Base-by-base conservation (phyloP, 1,139 yeast genomes). In the Candida gigantensis region DNA sequence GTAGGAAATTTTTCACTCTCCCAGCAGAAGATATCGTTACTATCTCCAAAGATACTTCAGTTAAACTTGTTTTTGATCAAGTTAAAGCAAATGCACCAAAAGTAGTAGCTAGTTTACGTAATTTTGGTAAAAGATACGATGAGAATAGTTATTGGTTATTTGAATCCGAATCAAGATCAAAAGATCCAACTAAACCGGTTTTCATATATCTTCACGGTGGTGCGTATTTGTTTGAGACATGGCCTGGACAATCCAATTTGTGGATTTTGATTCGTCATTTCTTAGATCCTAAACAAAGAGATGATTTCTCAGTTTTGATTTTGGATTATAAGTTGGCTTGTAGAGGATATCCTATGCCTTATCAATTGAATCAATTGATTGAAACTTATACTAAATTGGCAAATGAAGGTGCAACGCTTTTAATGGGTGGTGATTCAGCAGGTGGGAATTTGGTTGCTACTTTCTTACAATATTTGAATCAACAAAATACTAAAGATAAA, bases 381-480 rank as follows among this genome's bases (percentile, higher is more conserved):
- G 55, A 49, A 11, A 51, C 66, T 1, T 69, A 68, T 45, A 36
- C 44, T 18, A 45, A 46, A 11, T 59, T 71, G 36, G 53, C 54
- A 5, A 33, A 26, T 10, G 65, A 66, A 1, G 51, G 57, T 39
- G 41, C 49, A 11, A 68, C 68, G 35, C 49, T 70, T 5, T 47
- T 59, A 1, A 47, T 68, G 6, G 35, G 65, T 40, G 74, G 74
- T 1, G 74, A 68, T 47, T 65, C 72, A 0, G 72, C 73, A n/a
- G 74, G 74, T 15, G 74, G 72, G 1, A 59, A 68, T 49, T 49
- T 68, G 43, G 46, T 62, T 3, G 45, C 66, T 8, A 48, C 50
- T 11, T 60, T 57, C 36, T 41, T 60, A 6, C 67, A 65, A 44
- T 57, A 49, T 34, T 49, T 66, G 46, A 53, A 55, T n/a, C n/a